Percentiles rank a stretch among this genome's conserved stretches.
Evolutionary conservation across 106 monocot genomes (phyloP).

Genomic region (Dendrobium nobile): DNA sequence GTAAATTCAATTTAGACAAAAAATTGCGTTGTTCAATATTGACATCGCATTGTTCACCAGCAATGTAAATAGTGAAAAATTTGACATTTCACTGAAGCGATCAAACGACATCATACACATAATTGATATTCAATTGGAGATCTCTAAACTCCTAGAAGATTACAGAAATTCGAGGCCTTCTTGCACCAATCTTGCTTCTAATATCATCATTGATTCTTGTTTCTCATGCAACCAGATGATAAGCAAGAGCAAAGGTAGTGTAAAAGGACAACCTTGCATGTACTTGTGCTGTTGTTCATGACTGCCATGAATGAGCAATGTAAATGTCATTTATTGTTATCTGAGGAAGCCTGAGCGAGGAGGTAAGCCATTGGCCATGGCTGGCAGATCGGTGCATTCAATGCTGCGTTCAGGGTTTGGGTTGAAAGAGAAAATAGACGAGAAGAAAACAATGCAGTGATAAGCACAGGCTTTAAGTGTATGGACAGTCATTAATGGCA

Average conservation of each 20-base stretch:
- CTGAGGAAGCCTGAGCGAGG: background rate
- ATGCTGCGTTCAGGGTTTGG: background rate
- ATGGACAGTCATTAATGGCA: background rate
- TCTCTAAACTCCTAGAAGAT: no score
- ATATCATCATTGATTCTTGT: no score
- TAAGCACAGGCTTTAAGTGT: background rate
- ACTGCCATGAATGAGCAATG: background rate
- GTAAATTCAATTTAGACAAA: no score
- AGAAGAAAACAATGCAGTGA: conserved; percentile 4
- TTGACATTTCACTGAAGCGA: no score
- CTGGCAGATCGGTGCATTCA: background rate
- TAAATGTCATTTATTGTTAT: background rate
- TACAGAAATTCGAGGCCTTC: background rate
- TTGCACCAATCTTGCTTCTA: background rate
- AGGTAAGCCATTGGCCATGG: background rate
- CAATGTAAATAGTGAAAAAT: no score
- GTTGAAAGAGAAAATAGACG: background rate
- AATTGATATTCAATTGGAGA: no score
- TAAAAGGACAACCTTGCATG: background rate
- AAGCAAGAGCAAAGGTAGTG: no score
- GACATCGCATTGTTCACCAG: no score
- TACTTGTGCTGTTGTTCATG: background rate
- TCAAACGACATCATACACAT: no score
- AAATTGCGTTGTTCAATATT: no score
- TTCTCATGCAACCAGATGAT: no score